Evolutionary conservation across 371 early-diverging fungal species (phyloP).

Genomic region (Lichtheimia ramosa): DNA sequence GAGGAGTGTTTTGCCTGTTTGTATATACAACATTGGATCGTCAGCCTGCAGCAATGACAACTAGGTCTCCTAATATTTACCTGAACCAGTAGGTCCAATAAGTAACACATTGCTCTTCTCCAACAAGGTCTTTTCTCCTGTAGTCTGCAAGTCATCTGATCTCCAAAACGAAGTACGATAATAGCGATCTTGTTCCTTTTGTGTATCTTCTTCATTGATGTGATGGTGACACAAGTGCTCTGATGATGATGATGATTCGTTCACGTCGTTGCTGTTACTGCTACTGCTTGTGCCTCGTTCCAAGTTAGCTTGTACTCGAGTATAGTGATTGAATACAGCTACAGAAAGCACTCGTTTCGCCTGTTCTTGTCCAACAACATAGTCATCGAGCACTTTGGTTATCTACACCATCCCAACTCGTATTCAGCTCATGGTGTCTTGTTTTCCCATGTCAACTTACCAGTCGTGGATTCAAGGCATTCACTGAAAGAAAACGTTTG

Average conservation of each 20-base stretch:
- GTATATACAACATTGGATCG: background rate
- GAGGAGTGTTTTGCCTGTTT: slow-evolving; percentile 76
- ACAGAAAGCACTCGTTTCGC: slow-evolving; percentile 84
- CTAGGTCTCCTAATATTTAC: slow-evolving; percentile 38
- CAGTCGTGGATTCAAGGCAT: slow-evolving; percentile 19
- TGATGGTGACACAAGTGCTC: slow-evolving; percentile 12
- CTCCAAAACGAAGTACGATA: background rate
- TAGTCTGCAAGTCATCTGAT: slow-evolving; percentile 1
- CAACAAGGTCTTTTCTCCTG: slow-evolving; percentile 45
- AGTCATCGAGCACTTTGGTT: slow-evolving; percentile 78
- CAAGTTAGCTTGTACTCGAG: slow-evolving; percentile 74
- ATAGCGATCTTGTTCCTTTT: slow-evolving; percentile 2
- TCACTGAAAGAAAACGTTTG: slow-evolving; percentile 9
- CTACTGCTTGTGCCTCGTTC: slow-evolving; percentile 24
- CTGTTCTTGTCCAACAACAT: slow-evolving; percentile 86
- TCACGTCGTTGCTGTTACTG: background rate
- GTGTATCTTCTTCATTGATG: background rate
- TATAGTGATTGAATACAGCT: slow-evolving; percentile 89
- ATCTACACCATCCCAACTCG: slow-evolving; percentile 53
- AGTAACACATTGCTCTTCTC: slow-evolving; percentile 91
- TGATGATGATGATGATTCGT: background rate
- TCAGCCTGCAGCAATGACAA: background rate
- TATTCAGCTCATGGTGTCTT: background rate
- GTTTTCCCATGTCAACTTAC: slow-evolving; percentile 12
- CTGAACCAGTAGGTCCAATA: slow-evolving; percentile 87